Evolutionary conservation across 306 rosid genomes (phyloP), one percentile per base, ranked within the genome.

Genomic region (Cicer chorassanicum): DNA sequence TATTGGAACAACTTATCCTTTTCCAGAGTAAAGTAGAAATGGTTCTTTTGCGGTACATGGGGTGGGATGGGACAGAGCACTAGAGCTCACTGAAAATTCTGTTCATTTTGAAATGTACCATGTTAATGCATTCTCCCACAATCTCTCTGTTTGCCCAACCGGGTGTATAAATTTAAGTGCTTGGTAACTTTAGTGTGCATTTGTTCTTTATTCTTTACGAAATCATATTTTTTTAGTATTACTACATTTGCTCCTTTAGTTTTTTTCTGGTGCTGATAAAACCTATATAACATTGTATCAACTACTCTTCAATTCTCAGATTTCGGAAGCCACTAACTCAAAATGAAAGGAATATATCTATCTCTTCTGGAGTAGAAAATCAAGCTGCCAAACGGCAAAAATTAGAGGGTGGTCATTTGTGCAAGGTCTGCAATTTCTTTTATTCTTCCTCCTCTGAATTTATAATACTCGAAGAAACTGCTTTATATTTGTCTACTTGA

Each of bases 301-400:
- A 24, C n/a, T 72, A 74, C 72, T 65, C 44, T 56, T 75, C 71
- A 54, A 15, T 64, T 70, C 70, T 84, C 86, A 95, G 99, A 82
- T 86, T 69, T 77, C 96, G 81, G 78, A 87, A 83, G 85, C 85
- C 19, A 49, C 85, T 43, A 12, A 76, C 72, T 78, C 86, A 85
- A 72, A 83, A 85, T 81, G 93, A 84, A 76, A 83, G 70, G 82
- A 83, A 83, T 82, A 70, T 89, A 48, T 83, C 86, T 69, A 74
- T 29, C 48, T 75, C 93, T 79, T 84, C 89, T 15, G 99, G 90
- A 21, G 83, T 82, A 48, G 97, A 90, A 92, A 82, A 65, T 75
- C 98, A 92, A 83, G 92, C 99, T 77, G 73, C 90, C 70, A 95
- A 95, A 88, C 82, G 96, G 76, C 99, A 92, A 79, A 95, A 92